Base-by-base conservation (phyloP, 139 green algal genomes). In the Desmodesmus armatus region DNA sequence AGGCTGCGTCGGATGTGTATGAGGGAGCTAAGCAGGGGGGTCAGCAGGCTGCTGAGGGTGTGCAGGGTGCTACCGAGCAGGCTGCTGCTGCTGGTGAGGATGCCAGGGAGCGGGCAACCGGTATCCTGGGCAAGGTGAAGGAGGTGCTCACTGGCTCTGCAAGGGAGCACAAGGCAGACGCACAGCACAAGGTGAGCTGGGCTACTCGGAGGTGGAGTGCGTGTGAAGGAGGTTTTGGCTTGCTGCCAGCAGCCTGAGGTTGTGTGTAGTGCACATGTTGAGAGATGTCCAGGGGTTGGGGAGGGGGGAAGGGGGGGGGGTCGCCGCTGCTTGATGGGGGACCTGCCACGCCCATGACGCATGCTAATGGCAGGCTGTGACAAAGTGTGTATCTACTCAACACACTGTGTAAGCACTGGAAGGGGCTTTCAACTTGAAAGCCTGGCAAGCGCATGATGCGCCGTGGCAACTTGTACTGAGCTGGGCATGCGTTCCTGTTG, bases 91-190 rank as follows among this genome's bases (percentile, higher is more conserved):
- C 53, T 27, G 53, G 1, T n/a, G 75, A 55, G 17, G 33, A 19
- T 53, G 53, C 31, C 49, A 67, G 17, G 31, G 49, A 37, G 60
- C 23, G 25, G 31, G 53, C 53, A 29, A 39, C 21, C 41, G 76
- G 76, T 29, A 37, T 82, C 35, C 9, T 72, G 5, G 62, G 44
- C 37, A 72, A 72, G 35, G 33, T 82, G 76, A 82, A 72, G n/a
- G 35, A 82, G 55, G 29, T 72, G 60, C 44, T 82, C 3, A 55
- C 55, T 9, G 76, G 76, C 53, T 33, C 13, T 35, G 17, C 17
- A 2, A 47, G 11, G 66, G 3, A 47, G 9, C 33, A 21, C 2
- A 21, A 31, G 9, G 35, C 3, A 13, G 66, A 29, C 35, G 31
- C 29, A n/a, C 2, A 29, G 66, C 13, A 35, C 5, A 3, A 15